These are phyloP conservation scores for Platanthera guangdongensis DNA, from an alignment of 106 monocot genomes.

Conservation along the genomic window DNA sequence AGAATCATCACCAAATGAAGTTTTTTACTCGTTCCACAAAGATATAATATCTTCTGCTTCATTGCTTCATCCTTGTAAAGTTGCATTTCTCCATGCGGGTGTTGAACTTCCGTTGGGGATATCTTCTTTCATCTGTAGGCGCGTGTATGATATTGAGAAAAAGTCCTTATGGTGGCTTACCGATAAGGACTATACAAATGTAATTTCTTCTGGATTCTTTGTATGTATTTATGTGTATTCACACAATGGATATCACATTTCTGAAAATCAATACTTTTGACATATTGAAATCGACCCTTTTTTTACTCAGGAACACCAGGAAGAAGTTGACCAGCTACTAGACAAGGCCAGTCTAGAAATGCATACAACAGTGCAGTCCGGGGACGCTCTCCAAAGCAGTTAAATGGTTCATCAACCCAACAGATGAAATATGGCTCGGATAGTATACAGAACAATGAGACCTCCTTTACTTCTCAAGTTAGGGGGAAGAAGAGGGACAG, in stretches of 20 bases:
- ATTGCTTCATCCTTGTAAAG: constrained; percentile 68
- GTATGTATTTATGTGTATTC: neutral
- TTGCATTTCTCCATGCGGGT: constrained; percentile 52
- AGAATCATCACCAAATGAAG: constrained; percentile 56
- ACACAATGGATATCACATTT: neutral
- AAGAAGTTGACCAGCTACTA: constrained; percentile 41
- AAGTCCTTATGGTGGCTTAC: constrained; percentile 65
- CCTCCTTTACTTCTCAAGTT: constrained; percentile 20
- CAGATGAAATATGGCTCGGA: constrained; percentile 52
- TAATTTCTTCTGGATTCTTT: constrained; percentile 15
- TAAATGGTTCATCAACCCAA: constrained; percentile 35
- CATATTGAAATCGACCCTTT: neutral
- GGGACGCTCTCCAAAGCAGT: constrained; percentile 59
- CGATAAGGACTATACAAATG: constrained; percentile 46
- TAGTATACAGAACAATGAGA: constrained; percentile 33
- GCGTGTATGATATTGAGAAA: constrained; percentile 48
- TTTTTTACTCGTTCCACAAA: constrained; percentile 64
- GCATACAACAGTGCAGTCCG: constrained; percentile 68
- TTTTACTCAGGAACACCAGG: constrained; percentile 38
- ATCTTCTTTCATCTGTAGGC: constrained; percentile 44
- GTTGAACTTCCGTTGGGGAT: constrained; percentile 44
- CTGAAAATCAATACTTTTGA: neutral
- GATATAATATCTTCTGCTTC: constrained; percentile 53
- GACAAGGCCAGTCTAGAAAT: constrained; percentile 59
- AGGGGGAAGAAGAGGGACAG: constrained; percentile 48